These are phyloP conservation scores for Pythium plurisporium DNA, from an alignment of 352 stramenopile species.

Conservation along the genomic window DNA sequence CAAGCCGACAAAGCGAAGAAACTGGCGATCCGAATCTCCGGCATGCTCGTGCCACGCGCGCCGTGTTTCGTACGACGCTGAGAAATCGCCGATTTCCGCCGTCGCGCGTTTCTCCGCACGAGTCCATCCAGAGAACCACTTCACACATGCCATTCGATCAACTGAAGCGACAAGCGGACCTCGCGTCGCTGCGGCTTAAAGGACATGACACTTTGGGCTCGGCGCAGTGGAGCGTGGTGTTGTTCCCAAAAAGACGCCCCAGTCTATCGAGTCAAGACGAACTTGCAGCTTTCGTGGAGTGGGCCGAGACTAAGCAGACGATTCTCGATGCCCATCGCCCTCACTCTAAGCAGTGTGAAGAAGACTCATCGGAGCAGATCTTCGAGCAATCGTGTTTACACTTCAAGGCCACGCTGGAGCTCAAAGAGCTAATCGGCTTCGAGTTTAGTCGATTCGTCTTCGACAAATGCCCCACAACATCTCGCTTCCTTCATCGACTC, in stretches of 20 bases:
- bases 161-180: slow-evolving; percentile 7
- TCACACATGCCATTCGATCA: slow-evolving; percentile 36
- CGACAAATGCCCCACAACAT: slow-evolving; percentile 54
- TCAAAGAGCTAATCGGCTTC: slow-evolving; percentile 37
- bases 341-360: too few species aligned
- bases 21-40: background rate
- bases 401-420: slow-evolving; percentile 24
- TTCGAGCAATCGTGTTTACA: background rate
- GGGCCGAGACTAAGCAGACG: slow-evolving; percentile 24
- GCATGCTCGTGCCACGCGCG: slow-evolving; percentile 3
- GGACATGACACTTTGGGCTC: slow-evolving; percentile 10
- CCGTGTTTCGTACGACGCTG: slow-evolving; percentile 35
- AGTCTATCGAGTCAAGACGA: slow-evolving; percentile 27
- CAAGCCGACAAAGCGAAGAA: too few species aligned
- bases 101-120: slow-evolving; percentile 27
- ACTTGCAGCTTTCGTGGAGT: slow-evolving; percentile 30
- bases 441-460: slow-evolving; percentile 46
- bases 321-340: too few species aligned
- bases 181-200: slow-evolving; percentile 23
- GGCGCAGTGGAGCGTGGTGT: slow-evolving; percentile 32
- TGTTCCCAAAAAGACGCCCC: slow-evolving; percentile 36
- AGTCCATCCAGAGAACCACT: slow-evolving; percentile 26
- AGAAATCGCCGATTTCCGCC: slow-evolving; percentile 37
- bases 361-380: background rate
- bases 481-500: slow-evolving; percentile 44